Conservation (phyloP, 257 asterid species). For the Nicotiana undulata region DNA sequence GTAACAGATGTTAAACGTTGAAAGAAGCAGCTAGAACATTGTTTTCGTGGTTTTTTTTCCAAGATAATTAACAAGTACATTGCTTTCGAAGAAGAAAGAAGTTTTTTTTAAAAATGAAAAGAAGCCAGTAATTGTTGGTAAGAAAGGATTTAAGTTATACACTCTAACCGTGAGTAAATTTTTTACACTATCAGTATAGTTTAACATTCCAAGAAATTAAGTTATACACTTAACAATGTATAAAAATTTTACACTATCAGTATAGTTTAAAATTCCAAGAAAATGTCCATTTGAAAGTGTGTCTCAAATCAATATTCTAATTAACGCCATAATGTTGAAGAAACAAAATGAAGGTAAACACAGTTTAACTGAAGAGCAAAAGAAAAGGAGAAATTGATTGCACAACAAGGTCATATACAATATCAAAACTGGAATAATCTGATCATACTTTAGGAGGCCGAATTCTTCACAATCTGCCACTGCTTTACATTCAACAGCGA, state of each 20-base stretch:
- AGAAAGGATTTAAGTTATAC: neutral
- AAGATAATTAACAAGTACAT: too few species aligned
- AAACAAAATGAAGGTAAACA: neutral
- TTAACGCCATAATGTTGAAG: neutral
- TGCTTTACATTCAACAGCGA: neutral
- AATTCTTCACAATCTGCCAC: neutral
- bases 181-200: neutral
- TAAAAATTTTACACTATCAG: neutral
- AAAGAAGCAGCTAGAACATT: neutral
- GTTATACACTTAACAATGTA: neutral
- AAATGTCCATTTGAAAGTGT: neutral
- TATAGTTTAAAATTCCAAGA: neutral
- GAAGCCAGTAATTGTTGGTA: neutral
- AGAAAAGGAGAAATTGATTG: neutral
- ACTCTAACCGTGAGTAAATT: neutral
- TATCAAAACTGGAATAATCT: neutral
- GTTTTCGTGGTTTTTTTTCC: neutral
- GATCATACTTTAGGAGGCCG: neutral
- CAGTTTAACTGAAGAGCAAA: neutral
- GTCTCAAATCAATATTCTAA: neutral
- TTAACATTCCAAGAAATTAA: neutral
- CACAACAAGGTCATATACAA: constrained; percentile 10
- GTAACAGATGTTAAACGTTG: neutral
- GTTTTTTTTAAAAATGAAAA: too few species aligned
- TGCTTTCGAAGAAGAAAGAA: too few species aligned